Conservation (phyloP, 1,284 basidiomycete genomes). For the Cystobasidium sp. region DNA sequence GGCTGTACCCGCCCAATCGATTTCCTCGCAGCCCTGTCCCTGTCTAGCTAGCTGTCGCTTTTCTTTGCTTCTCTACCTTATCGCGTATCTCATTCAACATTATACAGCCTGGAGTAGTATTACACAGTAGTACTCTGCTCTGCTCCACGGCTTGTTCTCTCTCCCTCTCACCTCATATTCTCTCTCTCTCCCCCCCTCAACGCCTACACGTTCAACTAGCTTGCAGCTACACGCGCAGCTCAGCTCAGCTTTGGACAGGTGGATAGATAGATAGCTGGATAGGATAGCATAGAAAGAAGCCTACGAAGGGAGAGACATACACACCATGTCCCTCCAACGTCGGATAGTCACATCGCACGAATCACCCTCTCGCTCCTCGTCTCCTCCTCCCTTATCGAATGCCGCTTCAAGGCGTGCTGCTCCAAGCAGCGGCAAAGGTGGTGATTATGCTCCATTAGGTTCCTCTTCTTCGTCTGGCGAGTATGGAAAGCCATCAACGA, state of each 20-base stretch:
- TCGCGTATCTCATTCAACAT: not conserved
- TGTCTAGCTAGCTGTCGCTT: no score
- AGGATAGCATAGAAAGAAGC: not conserved
- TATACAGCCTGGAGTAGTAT: not conserved
- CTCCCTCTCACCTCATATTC: not conserved
- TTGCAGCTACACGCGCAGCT: no score
- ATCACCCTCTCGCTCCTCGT: constrained; percentile 33
- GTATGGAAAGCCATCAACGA: not conserved
- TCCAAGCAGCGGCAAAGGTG: no score
- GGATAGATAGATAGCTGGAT: no score
- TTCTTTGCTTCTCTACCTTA: not conserved
- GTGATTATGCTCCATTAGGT: not conserved
- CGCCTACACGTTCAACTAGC: no score
- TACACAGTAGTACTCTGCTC: not conserved
- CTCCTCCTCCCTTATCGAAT: constrained; percentile 21
- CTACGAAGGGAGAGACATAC: no score
- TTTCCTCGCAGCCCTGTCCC: not conserved
- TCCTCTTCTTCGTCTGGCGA: not conserved
- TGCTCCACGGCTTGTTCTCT: not conserved
- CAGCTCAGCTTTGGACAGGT: no score
- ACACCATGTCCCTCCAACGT: constrained; percentile 35
- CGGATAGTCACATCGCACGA: constrained; percentile 43
- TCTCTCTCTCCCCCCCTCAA: not conserved
- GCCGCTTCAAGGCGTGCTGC: not conserved
- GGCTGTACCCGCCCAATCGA: constrained; percentile 9